Evolutionary conservation across 2,329 filamentous ascomycete species (phyloP), one percentile per base, ranked within the genome.

Genomic region (Escovopsis weberi): DNA sequence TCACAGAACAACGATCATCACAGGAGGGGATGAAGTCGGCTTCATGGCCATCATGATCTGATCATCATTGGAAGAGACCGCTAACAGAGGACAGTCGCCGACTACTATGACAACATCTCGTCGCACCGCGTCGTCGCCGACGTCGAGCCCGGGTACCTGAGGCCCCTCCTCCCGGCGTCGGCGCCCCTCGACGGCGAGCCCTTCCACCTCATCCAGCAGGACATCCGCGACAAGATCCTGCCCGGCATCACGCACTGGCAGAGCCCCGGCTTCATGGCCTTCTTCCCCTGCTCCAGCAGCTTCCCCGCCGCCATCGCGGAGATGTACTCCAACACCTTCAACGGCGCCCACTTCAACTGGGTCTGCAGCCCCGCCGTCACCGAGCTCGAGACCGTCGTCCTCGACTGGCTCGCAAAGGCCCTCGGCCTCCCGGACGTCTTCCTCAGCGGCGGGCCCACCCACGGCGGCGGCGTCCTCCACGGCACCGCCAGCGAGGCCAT

Each of bases 191-290:
- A 75, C 45, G 82, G 72, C 53, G 86, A 82, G 68, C 66, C 74
- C 56, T 94, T 88, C 85, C 64, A 69, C 19, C 69, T 75, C 41
- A 95, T 96, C 55, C 83, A 86, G 53, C 70, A 76, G 44, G 89
- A 96, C 58, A 79, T 96, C 41, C 81, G 88, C 53, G 66, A 72
- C 37, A 85, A 91, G 58, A 94, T 96, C 56, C 77, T 94, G 58
- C 89, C 89, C 0, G 89, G 89, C 6, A 69, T 96, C 43, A 95
- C 89, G 0, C 89, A 95, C 64, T 96, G 89, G 87, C 82, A 94
- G 59, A 85, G 80, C 2, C 89, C 86, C 12, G 87, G 89, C 57
- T 96, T 94, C 70, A 85, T 95, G 76, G 89, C 89, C 37, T 96
- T 93, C 69, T 96, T 91, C 64, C 84, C 89, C 1, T 85, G 85